These are phyloP conservation scores for Candida lessepsii DNA, from an alignment of 805 yeast genomes.

Conservation along the genomic window DNA sequence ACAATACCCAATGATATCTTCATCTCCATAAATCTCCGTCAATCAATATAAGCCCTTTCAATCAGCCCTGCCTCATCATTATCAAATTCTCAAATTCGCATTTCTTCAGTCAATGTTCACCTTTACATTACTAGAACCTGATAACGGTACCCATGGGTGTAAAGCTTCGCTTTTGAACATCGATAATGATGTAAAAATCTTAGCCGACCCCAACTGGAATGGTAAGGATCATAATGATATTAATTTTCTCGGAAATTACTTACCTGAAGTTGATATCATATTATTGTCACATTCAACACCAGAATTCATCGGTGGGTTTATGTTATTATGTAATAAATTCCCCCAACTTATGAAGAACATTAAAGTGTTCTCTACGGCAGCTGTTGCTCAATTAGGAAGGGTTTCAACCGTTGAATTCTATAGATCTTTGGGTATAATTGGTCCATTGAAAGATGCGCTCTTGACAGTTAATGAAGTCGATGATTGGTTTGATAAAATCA, in stretches of 20 bases:
- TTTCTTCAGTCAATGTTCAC: constrained; percentile 41
- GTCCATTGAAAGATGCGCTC: constrained; percentile 59
- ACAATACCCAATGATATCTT: too few species aligned
- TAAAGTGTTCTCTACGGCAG: constrained; percentile 85
- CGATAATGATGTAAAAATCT: constrained; percentile 51
- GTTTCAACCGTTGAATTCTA: constrained; percentile 82
- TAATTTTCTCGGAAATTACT: constrained; percentile 32
- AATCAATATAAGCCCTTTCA: too few species aligned
- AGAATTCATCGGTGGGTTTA: constrained; percentile 77
- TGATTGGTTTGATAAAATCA: constrained; percentile 69
- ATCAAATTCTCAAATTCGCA: too few species aligned
- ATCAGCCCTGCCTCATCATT: too few species aligned
- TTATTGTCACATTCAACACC: constrained; percentile 85
- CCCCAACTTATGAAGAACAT: constrained; percentile 57
- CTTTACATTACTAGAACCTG: constrained; percentile 34
- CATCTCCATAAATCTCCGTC: too few species aligned
- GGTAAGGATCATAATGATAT: constrained; percentile 41
- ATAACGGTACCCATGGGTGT: constrained; percentile 22
- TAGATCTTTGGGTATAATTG: constrained; percentile 68
- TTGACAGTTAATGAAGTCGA: constrained; percentile 76
- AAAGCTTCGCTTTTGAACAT: constrained; percentile 54
- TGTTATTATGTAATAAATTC: constrained; percentile 57
- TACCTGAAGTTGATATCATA: constrained; percentile 57
- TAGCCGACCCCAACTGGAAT: constrained; percentile 79
- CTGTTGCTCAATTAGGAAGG: constrained; percentile 83